Evolutionary conservation across 1,284 basidiomycete species (phyloP).

Genomic region (Puccinia sorghi): DNA sequence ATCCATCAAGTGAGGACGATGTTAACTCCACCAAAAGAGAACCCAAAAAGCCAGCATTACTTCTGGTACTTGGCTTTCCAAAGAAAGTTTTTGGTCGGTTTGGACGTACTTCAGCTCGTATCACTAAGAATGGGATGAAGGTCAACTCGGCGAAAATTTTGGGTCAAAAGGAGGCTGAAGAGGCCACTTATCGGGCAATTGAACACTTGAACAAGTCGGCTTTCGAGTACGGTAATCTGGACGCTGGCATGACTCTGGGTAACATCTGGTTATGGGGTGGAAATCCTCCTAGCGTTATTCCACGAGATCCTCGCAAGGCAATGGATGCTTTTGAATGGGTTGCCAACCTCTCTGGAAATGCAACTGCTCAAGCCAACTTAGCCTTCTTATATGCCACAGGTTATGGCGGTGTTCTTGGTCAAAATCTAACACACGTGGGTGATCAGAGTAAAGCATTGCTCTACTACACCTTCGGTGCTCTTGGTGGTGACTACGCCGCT

Average conservation of each 20-base stretch:
- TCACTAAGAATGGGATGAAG: constrained; percentile 41
- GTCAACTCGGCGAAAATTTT: constrained; percentile 33
- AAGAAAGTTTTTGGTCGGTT: constrained; percentile 30
- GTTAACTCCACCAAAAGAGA: constrained; percentile 15
- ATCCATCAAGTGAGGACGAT: not conserved
- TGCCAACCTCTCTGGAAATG: constrained; percentile 70
- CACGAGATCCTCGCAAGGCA: constrained; percentile 64
- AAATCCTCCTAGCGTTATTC: constrained; percentile 47
- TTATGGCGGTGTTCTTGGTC: constrained; percentile 65
- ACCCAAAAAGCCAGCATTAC: constrained; percentile 24
- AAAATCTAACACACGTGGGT: constrained; percentile 63
- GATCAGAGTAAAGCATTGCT: constrained; percentile 76
- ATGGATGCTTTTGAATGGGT: constrained; percentile 67
- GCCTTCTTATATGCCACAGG: constrained; percentile 86
- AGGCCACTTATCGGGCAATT: constrained; percentile 61
- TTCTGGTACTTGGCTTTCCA: constrained; percentile 32
- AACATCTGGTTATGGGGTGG: constrained; percentile 65
- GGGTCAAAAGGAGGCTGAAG: constrained; percentile 47
- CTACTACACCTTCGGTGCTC: constrained; percentile 89
- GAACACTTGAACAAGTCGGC: constrained; percentile 72
- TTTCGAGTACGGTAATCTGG: constrained; percentile 72
- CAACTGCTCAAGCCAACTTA: constrained; percentile 77
- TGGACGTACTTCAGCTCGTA: constrained; percentile 44
- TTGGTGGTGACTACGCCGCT: constrained; percentile 79
- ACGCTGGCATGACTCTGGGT: constrained; percentile 72